Evolutionary conservation across 495 filamentous ascomycete species (phyloP), one percentile per base, ranked within the genome.

Genomic region (Thermothielavioides terrestris): DNA sequence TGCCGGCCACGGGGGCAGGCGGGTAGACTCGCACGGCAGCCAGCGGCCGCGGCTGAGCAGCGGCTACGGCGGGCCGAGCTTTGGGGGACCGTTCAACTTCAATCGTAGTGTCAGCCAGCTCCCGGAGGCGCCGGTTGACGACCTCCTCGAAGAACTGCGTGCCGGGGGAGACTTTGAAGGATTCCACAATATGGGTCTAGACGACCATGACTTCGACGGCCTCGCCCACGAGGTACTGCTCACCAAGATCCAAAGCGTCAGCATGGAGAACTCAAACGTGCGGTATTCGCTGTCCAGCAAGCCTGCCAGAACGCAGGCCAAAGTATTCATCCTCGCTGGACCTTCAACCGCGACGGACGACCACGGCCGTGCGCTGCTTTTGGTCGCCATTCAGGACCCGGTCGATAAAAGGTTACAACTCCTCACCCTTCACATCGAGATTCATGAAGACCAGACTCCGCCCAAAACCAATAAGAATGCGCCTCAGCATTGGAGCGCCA

Each of bases 201-300:
- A 84, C 40, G 85, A 86, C 64, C 77, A 80, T 12, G 77, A 79
- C 28, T 81, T 78, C 36, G 74, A 83, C 26, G 81, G 84, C 1
- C 74, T 91, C 15, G 77, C 78, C 15, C 82, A 84, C 46, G 88
- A 92, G 61, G 76, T 91, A 8, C 55, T 88, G 3, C 71, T 94
- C 42, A 78, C 74, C 34, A 88, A 84, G 56, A 74, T 94, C 14
- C 80, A 88, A 53, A 84, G 72, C 40, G 77, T 89, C 50, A 73
- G 81, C 20, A 75, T 81, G 39, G 82, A 79, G 37, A 78, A 82
- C 40, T 73, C 75, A 30, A 81, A 68, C 56, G 74, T 82, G 50
- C 75, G 76, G 4, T 77, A 75, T 37, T 78, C 77, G 0, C 61
- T 68, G 21, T 77, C 74, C 28, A 69, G 63, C 62, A 53, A 71